Percentiles rank a stretch among this genome's conserved stretches.
These are phyloP conservation scores for Suhomyces wounanorum DNA, from an alignment of 1,139 yeast species.

Conservation along the genomic window DNA sequence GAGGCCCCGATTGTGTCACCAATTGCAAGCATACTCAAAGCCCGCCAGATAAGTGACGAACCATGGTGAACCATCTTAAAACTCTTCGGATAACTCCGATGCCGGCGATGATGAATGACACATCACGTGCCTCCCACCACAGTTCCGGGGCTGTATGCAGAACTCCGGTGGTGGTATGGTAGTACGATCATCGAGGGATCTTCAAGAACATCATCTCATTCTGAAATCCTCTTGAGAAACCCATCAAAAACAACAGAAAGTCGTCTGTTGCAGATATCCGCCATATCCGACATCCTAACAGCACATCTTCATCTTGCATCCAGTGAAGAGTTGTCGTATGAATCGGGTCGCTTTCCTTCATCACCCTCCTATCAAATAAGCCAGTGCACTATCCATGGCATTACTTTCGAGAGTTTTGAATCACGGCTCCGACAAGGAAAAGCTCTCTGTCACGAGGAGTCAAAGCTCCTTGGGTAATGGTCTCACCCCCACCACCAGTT, in stretches of 20 bases:
- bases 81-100: neutral
- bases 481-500: constrained; percentile 9
- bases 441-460: constrained; percentile 6
- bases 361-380: neutral
- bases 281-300: neutral
- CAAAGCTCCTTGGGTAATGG: constrained; percentile 2
- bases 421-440: constrained; percentile 11
- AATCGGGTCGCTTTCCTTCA: neutral
- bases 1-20: too few relatives aligned
- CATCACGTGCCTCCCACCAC: constrained; percentile 1
- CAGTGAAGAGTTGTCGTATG: neutral
- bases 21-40: too few relatives aligned
- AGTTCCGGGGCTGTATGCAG: neutral
- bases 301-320: neutral
- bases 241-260: neutral
- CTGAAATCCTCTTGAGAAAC: neutral
- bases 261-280: neutral
- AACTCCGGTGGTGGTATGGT: neutral
- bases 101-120: neutral
- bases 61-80: too few relatives aligned
- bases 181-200: neutral
- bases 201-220: neutral
- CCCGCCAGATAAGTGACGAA: too few relatives aligned
- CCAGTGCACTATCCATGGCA: constrained; percentile 10
- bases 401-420: constrained; percentile 16